Conservation (phyloP, 805 yeast species). For the Sugiyamaella chiloensis region DNA sequence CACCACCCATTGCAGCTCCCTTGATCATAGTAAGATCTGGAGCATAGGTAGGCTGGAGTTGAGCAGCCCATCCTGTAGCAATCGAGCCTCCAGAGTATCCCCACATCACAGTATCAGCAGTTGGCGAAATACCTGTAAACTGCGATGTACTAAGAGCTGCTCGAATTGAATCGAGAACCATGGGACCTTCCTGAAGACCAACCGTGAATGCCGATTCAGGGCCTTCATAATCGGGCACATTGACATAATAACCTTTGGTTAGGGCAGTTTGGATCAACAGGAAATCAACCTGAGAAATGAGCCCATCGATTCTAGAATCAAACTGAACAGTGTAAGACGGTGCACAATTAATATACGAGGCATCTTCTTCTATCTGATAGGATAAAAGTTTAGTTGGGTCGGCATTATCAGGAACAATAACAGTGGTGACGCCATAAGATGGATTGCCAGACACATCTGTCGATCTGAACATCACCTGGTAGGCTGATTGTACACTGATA, state of each 20-base stretch:
- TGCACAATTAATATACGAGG: constrained; percentile 25
- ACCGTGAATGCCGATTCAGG: constrained; percentile 20
- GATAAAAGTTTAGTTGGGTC: constrained; percentile 22
- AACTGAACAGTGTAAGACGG: constrained; percentile 25
- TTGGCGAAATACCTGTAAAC: constrained; percentile 16
- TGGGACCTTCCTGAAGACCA: constrained; percentile 26
- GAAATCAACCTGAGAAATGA: constrained; percentile 7
- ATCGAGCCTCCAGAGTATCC: constrained; percentile 32
- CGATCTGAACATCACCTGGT: constrained; percentile 20
- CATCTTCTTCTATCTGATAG: constrained; percentile 27
- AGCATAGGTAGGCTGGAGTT: constrained; percentile 27
- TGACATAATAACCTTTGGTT: constrained; percentile 15
- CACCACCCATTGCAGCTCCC: constrained; percentile 29
- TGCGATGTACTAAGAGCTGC: constrained; percentile 23
- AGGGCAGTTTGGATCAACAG: constrained; percentile 13
- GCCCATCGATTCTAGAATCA: neutral
- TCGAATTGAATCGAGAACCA: constrained; percentile 29
- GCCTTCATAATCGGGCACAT: constrained; percentile 25
- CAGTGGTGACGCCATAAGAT: constrained; percentile 15
- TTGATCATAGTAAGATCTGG: constrained; percentile 26
- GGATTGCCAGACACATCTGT: constrained; percentile 20
- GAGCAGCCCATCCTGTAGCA: constrained; percentile 32
- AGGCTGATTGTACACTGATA: constrained; percentile 11
- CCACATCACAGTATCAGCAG: constrained; percentile 23
- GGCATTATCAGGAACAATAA: constrained; percentile 20